Evolutionary conservation across 345 rosid genomes (phyloP).

Genomic region (Ailanthus altissimus): DNA sequence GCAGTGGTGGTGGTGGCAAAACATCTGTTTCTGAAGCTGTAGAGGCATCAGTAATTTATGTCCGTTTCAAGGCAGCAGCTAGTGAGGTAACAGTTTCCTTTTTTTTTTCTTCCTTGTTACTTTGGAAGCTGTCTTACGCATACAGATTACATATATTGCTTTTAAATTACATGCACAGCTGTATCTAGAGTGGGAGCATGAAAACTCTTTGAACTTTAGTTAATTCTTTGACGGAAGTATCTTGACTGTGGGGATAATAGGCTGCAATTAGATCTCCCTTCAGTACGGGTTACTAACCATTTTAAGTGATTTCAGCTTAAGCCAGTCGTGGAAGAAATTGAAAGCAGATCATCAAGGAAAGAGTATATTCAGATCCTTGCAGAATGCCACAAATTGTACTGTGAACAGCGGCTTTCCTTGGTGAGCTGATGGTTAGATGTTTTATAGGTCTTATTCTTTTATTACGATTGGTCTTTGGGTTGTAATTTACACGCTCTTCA

Average conservation of each 20-base stretch:
- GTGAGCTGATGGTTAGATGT: conserved; percentile 44
- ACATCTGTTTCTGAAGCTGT: conserved; percentile 86
- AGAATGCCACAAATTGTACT: conserved; percentile 91
- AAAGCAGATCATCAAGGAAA: conserved; percentile 89
- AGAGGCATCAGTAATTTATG: conserved; percentile 91
- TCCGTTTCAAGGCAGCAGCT: conserved; percentile 97
- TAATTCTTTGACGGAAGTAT: not conserved
- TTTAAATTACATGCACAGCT: too few species aligned
- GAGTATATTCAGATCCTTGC: conserved; percentile 80
- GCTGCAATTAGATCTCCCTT: not conserved
- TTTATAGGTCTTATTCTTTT: conserved; percentile 6
- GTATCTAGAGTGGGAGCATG: conserved; percentile 4
- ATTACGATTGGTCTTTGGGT: not conserved
- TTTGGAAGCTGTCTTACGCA: conserved; percentile 7
- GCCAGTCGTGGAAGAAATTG: conserved; percentile 85
- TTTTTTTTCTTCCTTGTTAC: conserved; percentile 13
- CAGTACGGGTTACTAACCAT: conserved; percentile 22
- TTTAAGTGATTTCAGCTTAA: conserved; percentile 68
- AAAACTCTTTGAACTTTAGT: conserved; percentile 11
- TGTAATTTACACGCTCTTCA: conserved; percentile 11
- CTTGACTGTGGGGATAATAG: not conserved
- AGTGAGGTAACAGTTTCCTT: conserved; percentile 59
- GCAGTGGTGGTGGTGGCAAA: conserved; percentile 65
- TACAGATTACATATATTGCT: not conserved
- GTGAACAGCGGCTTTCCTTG: conserved; percentile 91